phyloP scores from a whole-genome alignment of 192 early-diverging fungal species.

The Umbelopsis isabellina region DNA sequence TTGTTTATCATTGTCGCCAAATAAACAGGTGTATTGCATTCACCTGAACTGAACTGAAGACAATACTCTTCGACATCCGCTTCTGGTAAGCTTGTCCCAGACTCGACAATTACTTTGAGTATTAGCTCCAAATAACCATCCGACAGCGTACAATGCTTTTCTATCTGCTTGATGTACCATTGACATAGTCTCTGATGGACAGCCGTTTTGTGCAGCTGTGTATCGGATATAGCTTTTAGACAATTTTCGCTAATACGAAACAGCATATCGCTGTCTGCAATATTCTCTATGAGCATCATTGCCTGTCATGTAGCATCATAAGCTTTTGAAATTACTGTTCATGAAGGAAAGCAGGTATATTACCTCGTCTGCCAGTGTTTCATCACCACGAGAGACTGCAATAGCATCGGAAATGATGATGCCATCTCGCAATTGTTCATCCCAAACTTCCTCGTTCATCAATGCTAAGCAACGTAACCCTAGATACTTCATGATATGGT shows the following conservation, averaged over 20 bases:
- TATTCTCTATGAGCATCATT: background rate
- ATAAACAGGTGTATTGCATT: background rate
- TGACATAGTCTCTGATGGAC: background rate
- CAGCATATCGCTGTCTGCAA: background rate
- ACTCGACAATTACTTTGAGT: background rate
- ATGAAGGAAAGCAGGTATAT: background rate
- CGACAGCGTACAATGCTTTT: background rate
- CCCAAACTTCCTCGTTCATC: slow-evolving; percentile 28
- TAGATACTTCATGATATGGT: slow-evolving; percentile 56
- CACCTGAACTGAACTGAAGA: slow-evolving; percentile 17
- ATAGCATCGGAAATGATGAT: slow-evolving; percentile 20
- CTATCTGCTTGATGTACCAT: slow-evolving; percentile 1
- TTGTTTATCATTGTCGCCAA: background rate
- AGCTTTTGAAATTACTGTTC: background rate
- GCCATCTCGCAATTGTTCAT: slow-evolving; percentile 25
- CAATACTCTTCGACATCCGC: slow-evolving; percentile 25
- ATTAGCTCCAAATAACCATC: slow-evolving; percentile 19
- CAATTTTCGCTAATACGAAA: slow-evolving; percentile 5
- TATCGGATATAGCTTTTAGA: background rate
- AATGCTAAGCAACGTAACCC: slow-evolving; percentile 43
- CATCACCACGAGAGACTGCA: slow-evolving; percentile 8
- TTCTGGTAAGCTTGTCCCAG: background rate
- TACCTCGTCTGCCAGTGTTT: slow-evolving; percentile 25
- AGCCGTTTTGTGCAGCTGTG: background rate
- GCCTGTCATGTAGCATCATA: background rate